A percentile compares a stretch with the other conserved stretches of the same genome.
Evolutionary conservation across 1,139 yeast species (phyloP).

Genomic region (Kurtzmaniella natalensis): DNA sequence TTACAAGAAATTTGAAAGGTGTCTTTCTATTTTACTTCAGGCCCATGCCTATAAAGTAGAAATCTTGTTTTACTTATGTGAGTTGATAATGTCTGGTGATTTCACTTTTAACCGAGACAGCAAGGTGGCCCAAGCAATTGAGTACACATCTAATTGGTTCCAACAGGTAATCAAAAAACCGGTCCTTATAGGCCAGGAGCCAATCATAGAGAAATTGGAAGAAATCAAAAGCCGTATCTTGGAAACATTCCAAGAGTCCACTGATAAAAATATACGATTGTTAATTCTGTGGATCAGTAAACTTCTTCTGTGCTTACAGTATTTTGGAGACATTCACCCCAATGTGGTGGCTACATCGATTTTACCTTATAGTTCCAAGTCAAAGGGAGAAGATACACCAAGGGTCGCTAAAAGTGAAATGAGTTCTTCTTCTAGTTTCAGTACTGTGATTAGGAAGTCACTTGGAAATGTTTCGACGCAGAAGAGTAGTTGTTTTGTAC

Average conservation of each 20-base stretch:
- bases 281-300: not conserved
- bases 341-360: no score
- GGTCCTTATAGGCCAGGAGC: not conserved
- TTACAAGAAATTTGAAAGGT: not conserved
- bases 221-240: not conserved
- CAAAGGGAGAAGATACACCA: no score
- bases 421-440: no score
- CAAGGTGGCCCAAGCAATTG: not conserved
- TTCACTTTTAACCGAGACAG: not conserved
- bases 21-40: not conserved
- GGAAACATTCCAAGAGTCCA: not conserved
- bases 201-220: not conserved
- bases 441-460: no score
- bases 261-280: not conserved
- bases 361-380: no score
- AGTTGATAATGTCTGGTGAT: not conserved
- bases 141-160: not conserved
- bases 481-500: no score
- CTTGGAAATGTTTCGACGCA: no score
- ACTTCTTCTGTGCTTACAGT: not conserved
- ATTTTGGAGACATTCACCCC: not conserved
- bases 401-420: no score
- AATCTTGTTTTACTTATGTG: not conserved
- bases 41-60: not conserved
- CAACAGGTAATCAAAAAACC: not conserved